Evolutionary conservation across 2,329 filamentous ascomycete species (phyloP).

Genomic region (Aspergillus clavatus): DNA sequence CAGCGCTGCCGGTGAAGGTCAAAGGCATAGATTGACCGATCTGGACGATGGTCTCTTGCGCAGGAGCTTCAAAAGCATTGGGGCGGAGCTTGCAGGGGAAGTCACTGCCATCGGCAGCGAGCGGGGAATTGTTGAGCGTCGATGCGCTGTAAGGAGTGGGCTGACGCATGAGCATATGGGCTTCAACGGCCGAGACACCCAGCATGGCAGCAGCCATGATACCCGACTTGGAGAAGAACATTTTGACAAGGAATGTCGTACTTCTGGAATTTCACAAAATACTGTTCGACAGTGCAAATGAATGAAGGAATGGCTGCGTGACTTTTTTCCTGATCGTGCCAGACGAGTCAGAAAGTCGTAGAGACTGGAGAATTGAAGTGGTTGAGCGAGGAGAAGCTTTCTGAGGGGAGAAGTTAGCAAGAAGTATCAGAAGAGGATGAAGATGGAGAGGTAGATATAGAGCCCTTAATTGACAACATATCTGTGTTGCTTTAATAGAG

Average conservation of each 20-base stretch:
- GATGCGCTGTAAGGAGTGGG: slow-evolving; percentile 60
- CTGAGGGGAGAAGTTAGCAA: slow-evolving; percentile 9
- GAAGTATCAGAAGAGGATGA: not conserved
- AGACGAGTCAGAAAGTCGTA: slow-evolving; percentile 28
- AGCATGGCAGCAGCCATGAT: slow-evolving; percentile 45
- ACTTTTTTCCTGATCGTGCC: slow-evolving; percentile 30
- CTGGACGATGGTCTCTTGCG: slow-evolving; percentile 54
- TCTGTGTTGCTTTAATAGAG: not conserved
- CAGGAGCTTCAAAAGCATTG: slow-evolving; percentile 39
- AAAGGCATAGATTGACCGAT: slow-evolving; percentile 61
- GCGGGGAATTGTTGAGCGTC: slow-evolving; percentile 59
- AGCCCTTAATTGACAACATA: not conserved
- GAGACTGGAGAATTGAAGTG: slow-evolving; percentile 12
- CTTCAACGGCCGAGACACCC: slow-evolving; percentile 54
- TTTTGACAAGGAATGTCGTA: slow-evolving; percentile 15
- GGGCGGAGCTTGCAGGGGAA: slow-evolving; percentile 77
- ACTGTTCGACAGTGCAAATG: slow-evolving; percentile 15
- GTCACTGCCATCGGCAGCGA: slow-evolving; percentile 56
- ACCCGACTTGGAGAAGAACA: slow-evolving; percentile 28
- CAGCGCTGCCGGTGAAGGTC: slow-evolving; percentile 64
- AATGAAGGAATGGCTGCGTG: slow-evolving; percentile 15
- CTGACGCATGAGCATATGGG: slow-evolving; percentile 69
- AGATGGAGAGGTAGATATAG: not conserved
- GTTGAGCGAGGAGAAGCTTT: slow-evolving; percentile 9
- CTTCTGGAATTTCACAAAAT: slow-evolving; percentile 8